A percentile compares a stretch with the other conserved stretches of the same genome.
phyloP scores from a whole-genome alignment of 352 stramenopile species.

The Globisporangium camurandrum region DNA sequence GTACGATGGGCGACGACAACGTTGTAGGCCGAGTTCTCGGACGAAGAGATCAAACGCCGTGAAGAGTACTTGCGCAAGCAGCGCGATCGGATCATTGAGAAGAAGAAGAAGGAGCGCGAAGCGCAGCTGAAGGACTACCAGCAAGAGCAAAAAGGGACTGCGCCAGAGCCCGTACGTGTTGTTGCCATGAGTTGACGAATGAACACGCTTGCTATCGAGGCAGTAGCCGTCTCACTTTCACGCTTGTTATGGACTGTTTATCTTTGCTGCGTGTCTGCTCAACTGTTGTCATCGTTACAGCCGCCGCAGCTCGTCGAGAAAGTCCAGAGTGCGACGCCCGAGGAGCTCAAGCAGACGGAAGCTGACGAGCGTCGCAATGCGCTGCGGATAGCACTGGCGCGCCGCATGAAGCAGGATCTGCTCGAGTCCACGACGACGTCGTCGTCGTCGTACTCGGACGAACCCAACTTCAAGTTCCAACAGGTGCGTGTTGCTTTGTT shows the following conservation, averaged over 20 bases:
- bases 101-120: slow-evolving; percentile 75
- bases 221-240: background rate
- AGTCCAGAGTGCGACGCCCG: slow-evolving; percentile 41
- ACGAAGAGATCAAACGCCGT: slow-evolving; percentile 62
- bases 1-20: too few relatives aligned
- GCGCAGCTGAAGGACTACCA: slow-evolving; percentile 66
- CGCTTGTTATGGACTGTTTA: background rate
- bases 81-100: slow-evolving; percentile 69
- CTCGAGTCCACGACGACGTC: slow-evolving; percentile 28
- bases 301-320: slow-evolving; percentile 56
- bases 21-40: slow-evolving; percentile 60
- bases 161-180: slow-evolving; percentile 34
- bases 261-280: background rate
- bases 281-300: slow-evolving; percentile 5
- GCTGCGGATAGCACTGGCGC: slow-evolving; percentile 59
- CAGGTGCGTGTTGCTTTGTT: slow-evolving; percentile 22
- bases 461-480: slow-evolving; percentile 42
- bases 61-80: slow-evolving; percentile 71
- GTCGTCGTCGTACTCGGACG: too few relatives aligned
- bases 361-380: slow-evolving; percentile 62
- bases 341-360: slow-evolving; percentile 58
- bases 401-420: slow-evolving; percentile 77
- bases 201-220: too few relatives aligned
- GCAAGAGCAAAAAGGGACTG: slow-evolving; percentile 57
- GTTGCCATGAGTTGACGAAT: too few relatives aligned